These are phyloP conservation scores for Colletotrichum sp. DNA, from an alignment of 2,329 filamentous ascomycete species.

Conservation along the genomic window DNA sequence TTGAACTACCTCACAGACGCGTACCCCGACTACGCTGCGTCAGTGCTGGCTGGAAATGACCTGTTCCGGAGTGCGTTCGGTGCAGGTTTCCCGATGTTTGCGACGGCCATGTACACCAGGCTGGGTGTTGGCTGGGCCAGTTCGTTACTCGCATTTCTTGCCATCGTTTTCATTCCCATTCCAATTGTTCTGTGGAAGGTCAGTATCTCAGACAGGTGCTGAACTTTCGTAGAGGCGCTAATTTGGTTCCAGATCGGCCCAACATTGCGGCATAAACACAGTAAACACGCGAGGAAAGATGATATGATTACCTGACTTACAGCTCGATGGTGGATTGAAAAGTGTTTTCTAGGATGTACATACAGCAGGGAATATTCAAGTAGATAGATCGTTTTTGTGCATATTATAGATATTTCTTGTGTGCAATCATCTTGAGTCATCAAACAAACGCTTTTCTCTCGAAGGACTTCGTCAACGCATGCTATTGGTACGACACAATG, in stretches of 20 bases:
- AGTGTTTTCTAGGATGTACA: neutral
- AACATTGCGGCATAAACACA: neutral
- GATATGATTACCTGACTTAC: neutral
- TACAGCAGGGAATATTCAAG: neutral
- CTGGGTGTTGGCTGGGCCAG: conserved; percentile 21
- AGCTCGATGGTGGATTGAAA: neutral
- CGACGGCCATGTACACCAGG: conserved; percentile 20
- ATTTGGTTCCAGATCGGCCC: neutral
- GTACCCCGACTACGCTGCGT: conserved; percentile 23
- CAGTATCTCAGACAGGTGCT: too few relatives aligned
- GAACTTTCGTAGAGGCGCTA: neutral
- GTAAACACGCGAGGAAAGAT: neutral
- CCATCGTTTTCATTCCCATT: neutral
- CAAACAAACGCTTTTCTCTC: too few relatives aligned
- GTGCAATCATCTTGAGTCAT: neutral
- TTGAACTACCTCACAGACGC: conserved; percentile 25
- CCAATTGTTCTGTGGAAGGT: conserved; percentile 5
- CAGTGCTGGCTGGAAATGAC: conserved; percentile 24
- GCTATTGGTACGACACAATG: neutral
- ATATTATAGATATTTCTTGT: neutral
- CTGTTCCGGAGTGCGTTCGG: conserved; percentile 18
- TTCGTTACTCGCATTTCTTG: conserved; percentile 15
- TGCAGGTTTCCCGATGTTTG: conserved; percentile 17
- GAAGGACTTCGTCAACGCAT: neutral
- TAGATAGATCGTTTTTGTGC: neutral